Evolutionary conservation across 495 filamentous ascomycete genomes (phyloP).

Genomic region (Echria macrotheca): DNA sequence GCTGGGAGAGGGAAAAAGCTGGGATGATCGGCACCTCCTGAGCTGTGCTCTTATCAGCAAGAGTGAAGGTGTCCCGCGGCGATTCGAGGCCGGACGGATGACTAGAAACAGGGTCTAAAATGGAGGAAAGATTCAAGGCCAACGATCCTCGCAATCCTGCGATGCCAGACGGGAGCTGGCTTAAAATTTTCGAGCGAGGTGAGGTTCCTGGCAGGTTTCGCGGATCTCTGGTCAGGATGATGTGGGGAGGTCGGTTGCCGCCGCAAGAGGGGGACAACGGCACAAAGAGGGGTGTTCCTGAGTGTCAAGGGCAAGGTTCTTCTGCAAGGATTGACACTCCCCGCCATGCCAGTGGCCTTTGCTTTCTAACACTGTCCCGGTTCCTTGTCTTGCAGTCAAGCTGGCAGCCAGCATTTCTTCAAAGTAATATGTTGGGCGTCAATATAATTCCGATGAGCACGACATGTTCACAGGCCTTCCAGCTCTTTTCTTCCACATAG

Average conservation of each 20-base stretch:
- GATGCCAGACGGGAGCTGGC: too few species aligned
- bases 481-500: too few species aligned
- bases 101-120: too few species aligned
- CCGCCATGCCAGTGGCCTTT: slow-evolving; percentile 1
- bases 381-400: not conserved
- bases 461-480: too few species aligned
- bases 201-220: slow-evolving; percentile 11
- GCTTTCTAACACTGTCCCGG: slow-evolving; percentile 6
- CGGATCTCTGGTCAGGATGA: slow-evolving; percentile 17
- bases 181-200: slow-evolving; percentile 10
- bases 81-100: too few species aligned
- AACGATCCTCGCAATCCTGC: too few species aligned
- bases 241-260: slow-evolving; percentile 21
- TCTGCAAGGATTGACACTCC: slow-evolving; percentile 3
- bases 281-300: slow-evolving; percentile 24
- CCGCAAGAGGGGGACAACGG: slow-evolving; percentile 7
- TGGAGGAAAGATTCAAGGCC: too few species aligned
- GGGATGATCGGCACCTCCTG: too few species aligned
- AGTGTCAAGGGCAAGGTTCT: slow-evolving; percentile 13
- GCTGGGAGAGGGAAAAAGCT: too few species aligned
- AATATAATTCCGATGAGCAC: too few species aligned
- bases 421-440: slow-evolving; percentile 2
- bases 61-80: too few species aligned
- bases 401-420: not conserved
- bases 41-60: too few species aligned